phyloP scores from a whole-genome alignment of 495 filamentous ascomycete species.

The Hyaloscypha hepaticicola region DNA sequence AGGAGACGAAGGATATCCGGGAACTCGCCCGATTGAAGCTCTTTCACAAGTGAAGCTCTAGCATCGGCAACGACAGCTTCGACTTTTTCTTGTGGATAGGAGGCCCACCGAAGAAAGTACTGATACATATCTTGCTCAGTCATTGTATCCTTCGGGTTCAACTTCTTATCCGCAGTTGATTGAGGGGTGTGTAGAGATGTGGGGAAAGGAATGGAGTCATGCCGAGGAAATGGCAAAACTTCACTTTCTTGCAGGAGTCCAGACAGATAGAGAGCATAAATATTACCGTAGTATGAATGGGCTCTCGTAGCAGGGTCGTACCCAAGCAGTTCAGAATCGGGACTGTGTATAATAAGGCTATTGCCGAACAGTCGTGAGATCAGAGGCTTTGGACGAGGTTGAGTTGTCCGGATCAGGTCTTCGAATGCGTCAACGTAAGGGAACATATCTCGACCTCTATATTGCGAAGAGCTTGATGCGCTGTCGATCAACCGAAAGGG shows the following conservation, averaged over 20 bases:
- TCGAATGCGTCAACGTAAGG: constrained; percentile 37
- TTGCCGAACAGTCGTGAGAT: background rate
- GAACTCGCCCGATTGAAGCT: background rate
- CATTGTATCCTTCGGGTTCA: constrained; percentile 3
- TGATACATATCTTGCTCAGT: constrained; percentile 32
- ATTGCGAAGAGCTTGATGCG: background rate
- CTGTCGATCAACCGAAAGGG: constrained; percentile 30
- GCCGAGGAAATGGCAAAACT: background rate
- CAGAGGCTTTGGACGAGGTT: background rate
- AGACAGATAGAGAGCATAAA: background rate
- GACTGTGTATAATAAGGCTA: background rate
- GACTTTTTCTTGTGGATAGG: background rate
- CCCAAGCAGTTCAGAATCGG: background rate
- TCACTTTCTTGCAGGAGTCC: background rate
- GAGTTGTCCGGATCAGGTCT: constrained; percentile 35
- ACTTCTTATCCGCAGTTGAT: background rate
- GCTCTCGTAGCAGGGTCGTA: background rate
- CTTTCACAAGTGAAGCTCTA: background rate
- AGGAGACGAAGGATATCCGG: background rate
- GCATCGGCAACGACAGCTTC: background rate
- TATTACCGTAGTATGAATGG: background rate
- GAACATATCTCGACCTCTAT: constrained; percentile 15
- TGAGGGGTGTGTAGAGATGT: background rate
- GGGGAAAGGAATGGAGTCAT: background rate
- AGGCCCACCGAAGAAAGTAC: constrained; percentile 13